Evolutionary conservation across 23 red algal species (phyloP).

Genomic region (Pyropia haitanensis): DNA sequence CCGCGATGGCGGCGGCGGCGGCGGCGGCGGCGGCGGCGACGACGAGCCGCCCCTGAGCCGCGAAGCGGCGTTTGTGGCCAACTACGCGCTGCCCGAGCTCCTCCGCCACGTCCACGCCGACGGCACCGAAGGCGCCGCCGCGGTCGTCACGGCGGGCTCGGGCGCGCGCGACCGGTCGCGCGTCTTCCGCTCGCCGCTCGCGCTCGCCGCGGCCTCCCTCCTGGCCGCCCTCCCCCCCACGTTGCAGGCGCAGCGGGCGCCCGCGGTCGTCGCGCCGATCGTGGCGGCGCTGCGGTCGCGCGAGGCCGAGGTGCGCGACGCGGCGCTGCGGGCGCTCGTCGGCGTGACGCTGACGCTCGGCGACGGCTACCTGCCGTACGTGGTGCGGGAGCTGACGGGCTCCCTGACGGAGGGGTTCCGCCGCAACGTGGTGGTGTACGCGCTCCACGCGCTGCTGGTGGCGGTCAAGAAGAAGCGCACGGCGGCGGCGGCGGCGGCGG

Average conservation of each 20-base stretch:
- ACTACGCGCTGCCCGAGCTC: constrained; percentile 12
- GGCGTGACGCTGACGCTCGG: constrained; percentile 31
- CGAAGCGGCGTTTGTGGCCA: too few relatives aligned
- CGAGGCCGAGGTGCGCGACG: constrained; percentile 29
- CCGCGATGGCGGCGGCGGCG: too few relatives aligned
- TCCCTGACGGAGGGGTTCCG: constrained; percentile 33
- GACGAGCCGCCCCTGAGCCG: too few relatives aligned
- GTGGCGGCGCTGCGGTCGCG: constrained; percentile 44
- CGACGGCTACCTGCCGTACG: constrained; percentile 37
- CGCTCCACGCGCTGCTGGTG: constrained; percentile 27
- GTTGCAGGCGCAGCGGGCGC: constrained; percentile 8
- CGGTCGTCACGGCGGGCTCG: too few relatives aligned
- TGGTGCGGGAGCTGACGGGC: constrained; percentile 28
- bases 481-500: too few relatives aligned
- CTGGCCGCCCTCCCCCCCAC: constrained; percentile 13
- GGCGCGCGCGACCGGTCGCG: too few relatives aligned
- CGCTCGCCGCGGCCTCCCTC: constrained; percentile 29
- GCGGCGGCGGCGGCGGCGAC: too few relatives aligned
- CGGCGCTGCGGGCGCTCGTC: constrained; percentile 39
- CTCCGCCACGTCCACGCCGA: constrained; percentile 32
- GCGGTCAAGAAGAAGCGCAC: constrained; percentile 16
- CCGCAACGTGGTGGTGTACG: constrained; percentile 27
- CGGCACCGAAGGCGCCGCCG: constrained; percentile 11
- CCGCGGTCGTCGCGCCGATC: constrained; percentile 33
- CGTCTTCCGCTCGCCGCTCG: constrained; percentile 42